phyloP scores from a whole-genome alignment of 179 eudicot genomes.

The Vitellaria paradoxa region DNA sequence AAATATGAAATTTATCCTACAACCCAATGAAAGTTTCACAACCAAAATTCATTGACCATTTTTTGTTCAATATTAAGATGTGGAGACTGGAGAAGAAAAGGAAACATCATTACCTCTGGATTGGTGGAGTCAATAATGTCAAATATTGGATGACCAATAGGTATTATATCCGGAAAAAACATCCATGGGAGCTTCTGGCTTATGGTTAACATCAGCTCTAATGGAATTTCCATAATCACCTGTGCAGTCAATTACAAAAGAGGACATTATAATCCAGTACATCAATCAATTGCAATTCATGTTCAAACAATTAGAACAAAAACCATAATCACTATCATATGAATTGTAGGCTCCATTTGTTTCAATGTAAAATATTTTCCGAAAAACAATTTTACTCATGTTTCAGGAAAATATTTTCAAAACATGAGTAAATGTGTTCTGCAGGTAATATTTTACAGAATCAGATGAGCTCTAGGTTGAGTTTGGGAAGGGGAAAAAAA shows the following conservation, averaged over 20 bases:
- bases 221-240: slow-evolving; percentile 98
- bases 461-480: no score
- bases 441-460: no score
- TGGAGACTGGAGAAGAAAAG: not conserved
- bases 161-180: slow-evolving; percentile 96
- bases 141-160: slow-evolving; percentile 95
- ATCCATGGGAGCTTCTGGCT: slow-evolving; percentile 94
- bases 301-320: not conserved
- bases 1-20: not conserved
- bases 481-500: no score
- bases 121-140: slow-evolving; percentile 91
- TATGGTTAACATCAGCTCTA: slow-evolving; percentile 93
- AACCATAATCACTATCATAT: not conserved
- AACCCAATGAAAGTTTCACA: not conserved
- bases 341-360: not conserved
- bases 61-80: not conserved
- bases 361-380: no score
- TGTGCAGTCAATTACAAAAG: slow-evolving; percentile 22
- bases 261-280: not conserved
- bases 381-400: no score
- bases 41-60: not conserved
- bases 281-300: not conserved
- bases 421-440: no score
- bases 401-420: no score
- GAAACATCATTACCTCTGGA: slow-evolving; percentile 62